These are phyloP conservation scores for Phytophthora quininea DNA, from an alignment of 352 stramenopile species.

Conservation along the genomic window DNA sequence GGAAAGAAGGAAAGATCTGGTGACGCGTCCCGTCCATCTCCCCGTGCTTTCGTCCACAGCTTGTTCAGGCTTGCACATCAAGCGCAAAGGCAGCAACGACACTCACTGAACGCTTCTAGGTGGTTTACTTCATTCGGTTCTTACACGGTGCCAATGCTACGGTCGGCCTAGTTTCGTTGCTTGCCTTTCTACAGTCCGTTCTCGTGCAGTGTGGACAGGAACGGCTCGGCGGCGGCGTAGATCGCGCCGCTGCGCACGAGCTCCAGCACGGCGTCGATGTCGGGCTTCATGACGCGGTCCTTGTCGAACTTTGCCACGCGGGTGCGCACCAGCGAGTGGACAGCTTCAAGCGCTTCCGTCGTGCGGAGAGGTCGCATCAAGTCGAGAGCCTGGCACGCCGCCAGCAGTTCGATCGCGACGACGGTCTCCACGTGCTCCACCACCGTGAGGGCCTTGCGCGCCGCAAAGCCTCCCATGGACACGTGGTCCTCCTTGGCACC, in stretches of 20 bases:
- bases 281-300: slow-evolving; percentile 88
- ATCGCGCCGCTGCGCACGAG: slow-evolving; percentile 79
- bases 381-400: slow-evolving; percentile 89
- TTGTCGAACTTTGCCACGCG: slow-evolving; percentile 68
- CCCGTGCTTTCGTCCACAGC: too few relatives aligned
- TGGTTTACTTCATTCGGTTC: not conserved
- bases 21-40: too few relatives aligned
- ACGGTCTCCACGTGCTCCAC: slow-evolving; percentile 89
- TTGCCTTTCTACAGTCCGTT: slow-evolving; percentile 40
- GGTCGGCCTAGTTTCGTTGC: not conserved
- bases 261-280: slow-evolving; percentile 85
- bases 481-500: slow-evolving; percentile 91
- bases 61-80: not conserved
- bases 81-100: not conserved
- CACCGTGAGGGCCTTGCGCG: slow-evolving; percentile 84
- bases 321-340: slow-evolving; percentile 81
- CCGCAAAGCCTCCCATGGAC: slow-evolving; percentile 87
- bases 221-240: slow-evolving; percentile 61
- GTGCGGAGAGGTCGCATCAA: slow-evolving; percentile 83
- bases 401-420: slow-evolving; percentile 88
- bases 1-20: too few relatives aligned
- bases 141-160: not conserved
- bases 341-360: slow-evolving; percentile 75
- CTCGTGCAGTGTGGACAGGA: slow-evolving; percentile 58
- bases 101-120: not conserved